phyloP scores from a whole-genome alignment of 768 basidiomycete genomes.

The Termitomyces bulborhizus region DNA sequence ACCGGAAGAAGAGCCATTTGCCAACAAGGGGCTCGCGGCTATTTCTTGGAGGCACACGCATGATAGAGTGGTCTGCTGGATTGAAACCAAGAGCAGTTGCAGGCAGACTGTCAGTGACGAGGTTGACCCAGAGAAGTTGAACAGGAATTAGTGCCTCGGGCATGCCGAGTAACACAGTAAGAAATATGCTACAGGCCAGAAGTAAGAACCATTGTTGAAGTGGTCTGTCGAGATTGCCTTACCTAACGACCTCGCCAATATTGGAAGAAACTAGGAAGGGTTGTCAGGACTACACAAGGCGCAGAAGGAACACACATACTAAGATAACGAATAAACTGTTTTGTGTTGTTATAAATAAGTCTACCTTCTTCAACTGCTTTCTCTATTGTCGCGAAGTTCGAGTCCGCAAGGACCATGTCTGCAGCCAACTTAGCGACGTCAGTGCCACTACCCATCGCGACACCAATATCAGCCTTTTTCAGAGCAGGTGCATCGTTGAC shows the following conservation, averaged over 20 bases:
- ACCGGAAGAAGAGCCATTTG: conserved; percentile 93
- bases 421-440: conserved; percentile 98
- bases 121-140: conserved; percentile 97
- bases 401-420: conserved; percentile 96
- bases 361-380: conserved; percentile 95
- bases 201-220: conserved; percentile 15
- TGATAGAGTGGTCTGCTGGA: conserved; percentile 93
- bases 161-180: conserved; percentile 97
- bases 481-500: conserved; percentile 98
- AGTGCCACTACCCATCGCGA: conserved; percentile 98
- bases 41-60: conserved; percentile 89
- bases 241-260: conserved; percentile 93
- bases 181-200: conserved; percentile 63
- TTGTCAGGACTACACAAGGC: conserved; percentile 1
- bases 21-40: conserved; percentile 88
- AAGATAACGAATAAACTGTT: conserved; percentile 99
- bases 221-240: conserved; percentile 5
- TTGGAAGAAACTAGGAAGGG: conserved; percentile 73
- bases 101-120: conserved; percentile 94
- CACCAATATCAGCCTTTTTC: conserved; percentile 96
- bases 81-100: conserved; percentile 98
- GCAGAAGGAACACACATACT: conserved; percentile 43
- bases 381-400: conserved; percentile 97
- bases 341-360: conserved; percentile 98
- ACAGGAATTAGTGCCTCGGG: conserved; percentile 98